Evolutionary conservation across 164 flowering plant genomes (phyloP).

Genomic region (Magnolia sinica): DNA sequence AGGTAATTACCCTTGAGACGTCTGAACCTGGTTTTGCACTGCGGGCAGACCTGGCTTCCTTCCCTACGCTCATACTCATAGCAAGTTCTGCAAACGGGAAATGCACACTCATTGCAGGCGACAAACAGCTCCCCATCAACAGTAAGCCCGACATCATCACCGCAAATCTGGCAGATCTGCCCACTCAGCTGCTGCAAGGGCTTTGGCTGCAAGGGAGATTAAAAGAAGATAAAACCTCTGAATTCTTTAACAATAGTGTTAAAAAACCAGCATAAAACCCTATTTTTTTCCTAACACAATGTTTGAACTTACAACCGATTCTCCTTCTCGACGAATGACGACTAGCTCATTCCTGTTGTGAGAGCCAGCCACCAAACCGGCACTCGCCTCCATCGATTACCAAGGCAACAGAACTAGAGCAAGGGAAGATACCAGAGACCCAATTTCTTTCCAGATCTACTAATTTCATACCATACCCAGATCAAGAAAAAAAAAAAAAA

Average conservation of each 20-base stretch:
- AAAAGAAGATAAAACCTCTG: not conserved
- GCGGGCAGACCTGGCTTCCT: conserved; percentile 58
- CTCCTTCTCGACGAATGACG: conserved; percentile 49
- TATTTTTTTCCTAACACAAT: too few species aligned
- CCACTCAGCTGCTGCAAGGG: conserved; percentile 39
- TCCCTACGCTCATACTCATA: conserved; percentile 59
- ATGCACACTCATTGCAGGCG: conserved; percentile 63
- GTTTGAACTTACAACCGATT: conserved; percentile 33
- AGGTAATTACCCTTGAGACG: conserved; percentile 40
- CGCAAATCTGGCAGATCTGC: conserved; percentile 56
- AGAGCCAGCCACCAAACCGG: conserved; percentile 60
- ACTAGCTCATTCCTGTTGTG: conserved; percentile 63
- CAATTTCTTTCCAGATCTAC: conserved; percentile 19
- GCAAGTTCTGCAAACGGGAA: conserved; percentile 54
- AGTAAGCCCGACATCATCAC: conserved; percentile 50
- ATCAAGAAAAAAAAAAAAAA: not conserved
- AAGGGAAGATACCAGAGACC: not conserved
- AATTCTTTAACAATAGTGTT: not conserved
- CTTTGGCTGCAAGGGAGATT: conserved; percentile 24
- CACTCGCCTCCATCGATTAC: conserved; percentile 49
- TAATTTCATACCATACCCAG: conserved; percentile 1
- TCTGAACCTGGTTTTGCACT: conserved; percentile 57
- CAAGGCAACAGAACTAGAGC: not conserved
- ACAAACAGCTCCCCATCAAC: conserved; percentile 55
- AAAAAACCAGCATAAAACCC: too few species aligned